Evolutionary conservation across 2,329 filamentous ascomycete species (phyloP).

Genomic region (Aspergillus spinulosporus): DNA sequence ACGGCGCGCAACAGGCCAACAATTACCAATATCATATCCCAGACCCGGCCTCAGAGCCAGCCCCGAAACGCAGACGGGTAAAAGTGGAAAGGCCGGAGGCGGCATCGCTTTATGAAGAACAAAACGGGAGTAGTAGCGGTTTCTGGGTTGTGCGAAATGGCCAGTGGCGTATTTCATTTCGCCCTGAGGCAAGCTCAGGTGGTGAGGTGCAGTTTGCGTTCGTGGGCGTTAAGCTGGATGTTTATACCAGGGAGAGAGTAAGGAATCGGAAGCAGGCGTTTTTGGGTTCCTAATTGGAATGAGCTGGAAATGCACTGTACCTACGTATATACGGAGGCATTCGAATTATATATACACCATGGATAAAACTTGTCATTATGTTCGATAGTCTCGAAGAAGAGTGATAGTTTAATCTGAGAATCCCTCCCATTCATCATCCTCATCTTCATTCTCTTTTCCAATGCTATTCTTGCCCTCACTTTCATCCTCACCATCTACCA

Average conservation of each 20-base stretch:
- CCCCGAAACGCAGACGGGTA: constrained; percentile 20
- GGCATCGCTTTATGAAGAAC: constrained; percentile 3
- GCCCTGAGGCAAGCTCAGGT: constrained; percentile 43
- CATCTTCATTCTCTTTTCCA: constrained; percentile 27
- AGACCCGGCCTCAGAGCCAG: constrained; percentile 7
- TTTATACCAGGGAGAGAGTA: constrained; percentile 63
- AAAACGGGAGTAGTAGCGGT: constrained; percentile 24
- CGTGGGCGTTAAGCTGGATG: constrained; percentile 74
- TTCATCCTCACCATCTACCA: constrained; percentile 9
- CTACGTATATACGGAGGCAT: neutral
- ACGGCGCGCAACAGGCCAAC: constrained; percentile 35
- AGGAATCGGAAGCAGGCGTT: constrained; percentile 69
- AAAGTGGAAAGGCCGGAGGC: constrained; percentile 8
- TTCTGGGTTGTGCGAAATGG: constrained; percentile 66
- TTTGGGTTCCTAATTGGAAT: constrained; percentile 40
- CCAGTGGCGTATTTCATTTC: constrained; percentile 71
- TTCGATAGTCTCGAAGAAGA: neutral
- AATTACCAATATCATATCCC: constrained; percentile 1
- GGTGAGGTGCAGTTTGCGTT: constrained; percentile 68
- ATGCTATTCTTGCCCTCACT: constrained; percentile 16
- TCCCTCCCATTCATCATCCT: constrained; percentile 48
- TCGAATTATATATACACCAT: neutral
- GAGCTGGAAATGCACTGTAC: neutral
- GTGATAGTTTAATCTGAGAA: constrained; percentile 39
- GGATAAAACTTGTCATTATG: neutral